Conservation (phyloP, 2,329 filamentous ascomycete genomes). For the Chaetomium globosum region DNA sequence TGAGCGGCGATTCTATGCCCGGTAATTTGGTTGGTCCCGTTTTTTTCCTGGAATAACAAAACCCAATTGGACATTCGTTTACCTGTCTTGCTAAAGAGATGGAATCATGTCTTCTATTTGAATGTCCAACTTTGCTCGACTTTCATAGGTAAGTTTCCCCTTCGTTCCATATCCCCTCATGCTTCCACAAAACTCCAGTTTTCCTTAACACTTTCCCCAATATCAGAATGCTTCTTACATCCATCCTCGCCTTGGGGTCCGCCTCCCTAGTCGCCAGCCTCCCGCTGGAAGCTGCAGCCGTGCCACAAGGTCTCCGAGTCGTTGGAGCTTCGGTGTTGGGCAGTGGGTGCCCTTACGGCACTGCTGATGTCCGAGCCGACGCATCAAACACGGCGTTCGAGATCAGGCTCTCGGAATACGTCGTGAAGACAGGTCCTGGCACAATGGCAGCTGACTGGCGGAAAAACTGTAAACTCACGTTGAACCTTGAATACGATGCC, state of each 20-base stretch:
- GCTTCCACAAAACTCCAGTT: neutral
- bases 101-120: neutral
- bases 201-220: neutral
- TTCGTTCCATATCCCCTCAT: neutral
- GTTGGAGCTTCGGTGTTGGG: constrained; percentile 20
- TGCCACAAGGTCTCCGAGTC: constrained; percentile 19
- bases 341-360: constrained; percentile 16
- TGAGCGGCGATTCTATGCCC: neutral
- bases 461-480: constrained; percentile 32
- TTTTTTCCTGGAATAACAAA: neutral
- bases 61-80: neutral
- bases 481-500: constrained; percentile 31
- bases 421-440: constrained; percentile 22
- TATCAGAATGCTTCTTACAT: neutral
- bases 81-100: neutral
- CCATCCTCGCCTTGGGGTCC: neutral
- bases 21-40: neutral
- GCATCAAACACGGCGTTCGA: constrained; percentile 25
- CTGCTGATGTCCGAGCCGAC: constrained; percentile 22
- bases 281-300: neutral
- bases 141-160: neutral
- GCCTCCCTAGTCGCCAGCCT: neutral
- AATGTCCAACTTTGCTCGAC: neutral
- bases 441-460: constrained; percentile 28
- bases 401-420: constrained; percentile 27